Evolutionary conservation across 179 eudicot genomes (phyloP).

Genomic region (Camellia oleifera): DNA sequence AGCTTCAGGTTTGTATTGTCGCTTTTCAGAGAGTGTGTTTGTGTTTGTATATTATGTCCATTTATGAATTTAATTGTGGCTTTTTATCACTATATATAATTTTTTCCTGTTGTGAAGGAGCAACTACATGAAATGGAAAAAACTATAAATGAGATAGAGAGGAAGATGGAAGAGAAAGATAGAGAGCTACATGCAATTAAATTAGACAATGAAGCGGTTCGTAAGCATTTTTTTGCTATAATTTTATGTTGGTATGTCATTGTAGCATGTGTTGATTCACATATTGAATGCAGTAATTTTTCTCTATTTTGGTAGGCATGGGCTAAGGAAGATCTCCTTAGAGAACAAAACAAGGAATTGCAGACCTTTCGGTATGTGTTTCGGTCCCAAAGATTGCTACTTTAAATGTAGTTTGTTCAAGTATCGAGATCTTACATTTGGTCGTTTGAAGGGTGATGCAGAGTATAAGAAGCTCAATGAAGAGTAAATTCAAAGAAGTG

Average conservation of each 20-base stretch:
- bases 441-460: no score
- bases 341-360: conserved; percentile 90
- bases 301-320: conserved; percentile 61
- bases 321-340: conserved; percentile 95
- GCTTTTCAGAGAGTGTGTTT: not conserved
- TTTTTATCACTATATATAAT: not conserved
- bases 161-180: conserved; percentile 77
- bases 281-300: conserved; percentile 9
- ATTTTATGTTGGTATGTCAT: not conserved
- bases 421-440: not conserved
- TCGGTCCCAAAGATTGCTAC: not conserved
- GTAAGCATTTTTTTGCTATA: conserved; percentile 20
- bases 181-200: conserved; percentile 86
- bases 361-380: conserved; percentile 70
- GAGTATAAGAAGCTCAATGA: no score
- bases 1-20: conserved; percentile 61
- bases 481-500: no score
- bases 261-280: conserved; percentile 9
- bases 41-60: no score
- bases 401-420: not conserved
- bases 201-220: conserved; percentile 83
- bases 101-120: conserved; percentile 48
- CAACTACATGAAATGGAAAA: conserved; percentile 82
- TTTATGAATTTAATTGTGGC: not conserved
- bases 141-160: conserved; percentile 64